A percentile compares a stretch with the other conserved stretches of the same genome.
Evolutionary conservation across 2,329 filamentous ascomycete species (phyloP).

Genomic region (Cyclaneusma minus): DNA sequence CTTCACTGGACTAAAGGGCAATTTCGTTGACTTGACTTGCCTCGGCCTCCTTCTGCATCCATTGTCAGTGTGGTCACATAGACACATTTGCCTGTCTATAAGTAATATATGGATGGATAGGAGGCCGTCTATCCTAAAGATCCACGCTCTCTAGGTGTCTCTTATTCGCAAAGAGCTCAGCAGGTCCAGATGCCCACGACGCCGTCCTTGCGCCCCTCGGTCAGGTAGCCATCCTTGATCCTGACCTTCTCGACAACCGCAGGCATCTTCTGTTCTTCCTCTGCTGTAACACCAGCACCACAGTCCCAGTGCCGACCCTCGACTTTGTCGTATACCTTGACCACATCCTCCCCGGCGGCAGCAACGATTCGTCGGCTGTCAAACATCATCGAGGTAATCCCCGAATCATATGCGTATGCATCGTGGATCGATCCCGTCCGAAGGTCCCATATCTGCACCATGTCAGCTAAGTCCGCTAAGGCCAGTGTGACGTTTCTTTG

Average conservation of each 20-base stretch:
- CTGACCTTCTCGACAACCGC: slow-evolving; percentile 71
- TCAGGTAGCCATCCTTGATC: slow-evolving; percentile 84
- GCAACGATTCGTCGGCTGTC: slow-evolving; percentile 78
- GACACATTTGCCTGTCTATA: too few species aligned
- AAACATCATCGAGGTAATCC: slow-evolving; percentile 95
- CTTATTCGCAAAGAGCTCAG: slow-evolving; percentile 19
- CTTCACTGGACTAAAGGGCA: too few species aligned
- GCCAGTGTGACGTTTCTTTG: neutral
- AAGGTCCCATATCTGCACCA: slow-evolving; percentile 86
- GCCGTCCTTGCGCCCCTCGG: slow-evolving; percentile 80
- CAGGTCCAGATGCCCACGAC: slow-evolving; percentile 85
- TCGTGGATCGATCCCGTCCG: slow-evolving; percentile 91
- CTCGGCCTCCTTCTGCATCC: too few species aligned
- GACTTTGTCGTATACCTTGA: slow-evolving; percentile 96
- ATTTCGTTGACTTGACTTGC: too few species aligned
- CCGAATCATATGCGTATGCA: slow-evolving; percentile 86
- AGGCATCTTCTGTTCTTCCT: slow-evolving; percentile 47
- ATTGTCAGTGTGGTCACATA: too few species aligned
- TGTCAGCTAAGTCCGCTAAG: slow-evolving; percentile 11
- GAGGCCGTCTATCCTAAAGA: too few species aligned
- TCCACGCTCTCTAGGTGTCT: too few species aligned
- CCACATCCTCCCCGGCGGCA: slow-evolving; percentile 81
- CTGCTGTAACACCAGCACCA: slow-evolving; percentile 62
- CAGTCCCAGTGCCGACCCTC: slow-evolving; percentile 96
- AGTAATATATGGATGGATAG: too few species aligned